Base-by-base conservation (phyloP, 192 early-diverging fungal species). In the Rhizophagus sp. region DNA sequence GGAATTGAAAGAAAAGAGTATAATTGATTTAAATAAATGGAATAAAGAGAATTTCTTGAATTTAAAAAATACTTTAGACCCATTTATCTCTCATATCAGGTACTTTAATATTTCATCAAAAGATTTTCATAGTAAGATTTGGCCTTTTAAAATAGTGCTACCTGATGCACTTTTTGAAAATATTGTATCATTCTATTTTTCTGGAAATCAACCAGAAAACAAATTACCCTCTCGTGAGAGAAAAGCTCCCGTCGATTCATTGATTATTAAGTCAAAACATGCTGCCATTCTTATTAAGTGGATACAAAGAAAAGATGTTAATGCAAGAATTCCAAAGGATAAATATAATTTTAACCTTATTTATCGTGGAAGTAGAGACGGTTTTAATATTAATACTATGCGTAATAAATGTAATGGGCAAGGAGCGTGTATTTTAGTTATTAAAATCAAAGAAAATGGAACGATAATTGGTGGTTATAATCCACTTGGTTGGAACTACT, bases 311-410 rank as follows among this genome's bases (percentile, higher is more conserved):
- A 73, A 8, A 5, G 41, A 49, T 30, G 8, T n/a, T 3, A 7
- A 7, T 34, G 11, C 66, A 34, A 27, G 17, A 68, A 68, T 24
- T 11, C 27, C n/a, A 30, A 33, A 66, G 25, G 2, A 22, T 73
- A 6, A 10, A 17, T 9, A 73, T 49, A 3, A 73, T 13, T 73
- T 73, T 52, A 41, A 8, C 47, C 71, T 73, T 25, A 41, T 49
- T 33, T 73, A 73, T 73, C 36, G 71, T 24, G 71, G 8, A 49
- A 73, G n/a, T 49, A 17, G 71, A 19, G 71, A 73, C 25, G 41
- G 71, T 17, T 49, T n/a, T 30, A 24, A 73, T 73, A 24, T 27
- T n/a, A 24, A 73, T 30, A 73, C 8, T 10, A 44, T 73, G 3
- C 13, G 65, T 19, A 49, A 10, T 22, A n/a, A 22, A 27, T 34